Percentiles rank a stretch among this genome's conserved stretches.
phyloP scores from a whole-genome alignment of 2,329 filamentous ascomycete genomes.

The Phyllosticta citribraziliensis region DNA sequence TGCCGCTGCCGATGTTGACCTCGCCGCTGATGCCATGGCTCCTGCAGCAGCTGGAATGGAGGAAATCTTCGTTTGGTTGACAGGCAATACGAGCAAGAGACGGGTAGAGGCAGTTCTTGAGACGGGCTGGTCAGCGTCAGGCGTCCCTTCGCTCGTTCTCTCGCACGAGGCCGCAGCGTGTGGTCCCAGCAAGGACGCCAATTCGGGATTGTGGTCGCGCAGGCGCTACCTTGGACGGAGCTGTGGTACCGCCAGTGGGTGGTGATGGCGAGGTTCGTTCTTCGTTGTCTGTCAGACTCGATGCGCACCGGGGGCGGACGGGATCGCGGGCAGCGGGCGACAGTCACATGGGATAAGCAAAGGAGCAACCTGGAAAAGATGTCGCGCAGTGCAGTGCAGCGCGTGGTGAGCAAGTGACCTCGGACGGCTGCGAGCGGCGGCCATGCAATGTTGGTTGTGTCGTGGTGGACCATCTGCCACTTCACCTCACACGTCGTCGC shows the following conservation, averaged over 20 bases:
- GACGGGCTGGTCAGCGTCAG: neutral
- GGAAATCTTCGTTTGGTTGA: neutral
- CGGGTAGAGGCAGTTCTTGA: neutral
- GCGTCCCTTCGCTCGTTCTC: neutral
- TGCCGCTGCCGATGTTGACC: neutral
- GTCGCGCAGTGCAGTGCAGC: neutral
- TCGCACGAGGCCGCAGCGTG: neutral
- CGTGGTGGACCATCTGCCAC: neutral
- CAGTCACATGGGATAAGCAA: neutral
- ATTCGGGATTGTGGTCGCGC: neutral
- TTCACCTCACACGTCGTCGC: slow-evolving; percentile 1
- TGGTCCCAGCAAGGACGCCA: neutral
- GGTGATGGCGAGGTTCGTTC: neutral
- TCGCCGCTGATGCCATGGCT: neutral
- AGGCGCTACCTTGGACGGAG: neutral
- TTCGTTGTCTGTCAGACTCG: neutral
- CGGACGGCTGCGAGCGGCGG: neutral
- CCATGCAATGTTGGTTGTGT: neutral
- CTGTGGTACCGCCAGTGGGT: neutral
- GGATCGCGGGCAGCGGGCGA: neutral
- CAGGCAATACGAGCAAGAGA: neutral
- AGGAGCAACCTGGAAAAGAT: neutral
- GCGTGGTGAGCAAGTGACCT: neutral
- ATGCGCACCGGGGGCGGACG: neutral
- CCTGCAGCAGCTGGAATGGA: too few species aligned